These are phyloP conservation scores for Ceratobasidium sp. DNA, from an alignment of 1,284 basidiomycete species.

Conservation along the genomic window DNA sequence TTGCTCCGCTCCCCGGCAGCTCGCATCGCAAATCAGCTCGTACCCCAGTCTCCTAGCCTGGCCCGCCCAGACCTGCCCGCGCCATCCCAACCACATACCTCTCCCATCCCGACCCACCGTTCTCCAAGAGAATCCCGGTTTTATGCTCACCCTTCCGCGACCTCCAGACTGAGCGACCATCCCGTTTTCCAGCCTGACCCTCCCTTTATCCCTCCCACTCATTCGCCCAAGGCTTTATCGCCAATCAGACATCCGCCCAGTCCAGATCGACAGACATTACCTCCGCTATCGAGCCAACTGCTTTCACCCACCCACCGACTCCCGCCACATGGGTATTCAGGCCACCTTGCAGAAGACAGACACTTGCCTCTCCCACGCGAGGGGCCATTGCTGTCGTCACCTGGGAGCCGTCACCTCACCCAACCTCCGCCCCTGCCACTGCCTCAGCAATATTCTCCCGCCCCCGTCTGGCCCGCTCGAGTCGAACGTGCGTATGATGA, in stretches of 20 bases:
- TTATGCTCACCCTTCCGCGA: not conserved
- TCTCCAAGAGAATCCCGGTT: not conserved
- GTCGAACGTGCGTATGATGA: not conserved
- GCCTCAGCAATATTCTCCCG: constrained; percentile 7
- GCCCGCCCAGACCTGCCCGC: not conserved
- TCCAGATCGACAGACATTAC: not conserved
- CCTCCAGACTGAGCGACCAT: not conserved
- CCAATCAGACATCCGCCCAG: not conserved
- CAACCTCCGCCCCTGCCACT: not conserved
- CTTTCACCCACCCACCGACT: not conserved
- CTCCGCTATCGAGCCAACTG: not conserved
- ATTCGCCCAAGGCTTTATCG: not conserved
- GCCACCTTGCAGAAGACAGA: not conserved
- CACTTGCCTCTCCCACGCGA: no score
- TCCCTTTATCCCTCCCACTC: constrained; percentile 5
- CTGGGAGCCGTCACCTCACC: not conserved
- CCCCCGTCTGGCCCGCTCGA: constrained; percentile 15
- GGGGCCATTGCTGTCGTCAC: no score
- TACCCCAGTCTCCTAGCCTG: not conserved
- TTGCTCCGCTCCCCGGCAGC: not conserved
- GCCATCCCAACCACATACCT: not conserved
- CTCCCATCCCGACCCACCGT: not conserved
- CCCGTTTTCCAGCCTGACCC: not conserved
- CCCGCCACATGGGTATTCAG: not conserved
- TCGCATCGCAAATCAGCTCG: not conserved